Percentiles rank a stretch among this genome's conserved stretches.
Evolutionary conservation across 2,329 filamentous ascomycete genomes (phyloP).

Genomic region (Beauveria sp.): DNA sequence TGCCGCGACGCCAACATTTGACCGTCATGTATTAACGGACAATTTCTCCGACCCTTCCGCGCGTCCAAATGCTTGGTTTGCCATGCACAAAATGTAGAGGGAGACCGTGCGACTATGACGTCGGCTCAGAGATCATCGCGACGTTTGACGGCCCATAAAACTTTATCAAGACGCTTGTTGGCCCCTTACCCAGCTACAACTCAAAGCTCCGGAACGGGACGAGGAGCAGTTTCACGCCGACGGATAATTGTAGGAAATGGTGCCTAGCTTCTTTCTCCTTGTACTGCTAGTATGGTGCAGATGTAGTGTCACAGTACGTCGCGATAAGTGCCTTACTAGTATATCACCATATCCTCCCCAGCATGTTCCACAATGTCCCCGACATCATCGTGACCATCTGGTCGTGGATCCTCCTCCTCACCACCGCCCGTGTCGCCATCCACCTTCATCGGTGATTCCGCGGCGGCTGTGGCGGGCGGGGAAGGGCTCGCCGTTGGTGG

Average conservation of each 20-base stretch:
- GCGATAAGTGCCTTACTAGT: slow-evolving; percentile 40
- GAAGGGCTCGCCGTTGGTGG: slow-evolving; percentile 12
- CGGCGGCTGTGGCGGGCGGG: neutral
- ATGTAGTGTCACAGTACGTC: neutral
- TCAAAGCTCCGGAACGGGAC: neutral
- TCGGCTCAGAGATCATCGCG: neutral
- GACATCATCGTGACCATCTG: slow-evolving; percentile 52
- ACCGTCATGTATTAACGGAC: neutral
- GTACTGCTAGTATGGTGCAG: too few relatives aligned
- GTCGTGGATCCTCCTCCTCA: neutral
- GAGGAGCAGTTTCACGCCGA: neutral
- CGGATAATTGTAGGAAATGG: neutral
- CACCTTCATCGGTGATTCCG: neutral
- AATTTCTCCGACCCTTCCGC: neutral
- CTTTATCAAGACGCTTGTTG: neutral
- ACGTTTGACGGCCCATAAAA: slow-evolving; percentile 5
- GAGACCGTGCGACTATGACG: neutral
- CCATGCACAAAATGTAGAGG: neutral
- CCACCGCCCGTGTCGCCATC: neutral
- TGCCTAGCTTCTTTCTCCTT: neutral
- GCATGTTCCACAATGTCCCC: slow-evolving; percentile 75
- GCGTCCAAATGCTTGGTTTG: neutral
- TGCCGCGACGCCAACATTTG: neutral
- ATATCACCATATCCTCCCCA: slow-evolving; percentile 87
- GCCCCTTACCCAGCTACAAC: neutral